Evolutionary conservation across 495 filamentous ascomycete genomes (phyloP).

Genomic region (Choiromyces venosus): DNA sequence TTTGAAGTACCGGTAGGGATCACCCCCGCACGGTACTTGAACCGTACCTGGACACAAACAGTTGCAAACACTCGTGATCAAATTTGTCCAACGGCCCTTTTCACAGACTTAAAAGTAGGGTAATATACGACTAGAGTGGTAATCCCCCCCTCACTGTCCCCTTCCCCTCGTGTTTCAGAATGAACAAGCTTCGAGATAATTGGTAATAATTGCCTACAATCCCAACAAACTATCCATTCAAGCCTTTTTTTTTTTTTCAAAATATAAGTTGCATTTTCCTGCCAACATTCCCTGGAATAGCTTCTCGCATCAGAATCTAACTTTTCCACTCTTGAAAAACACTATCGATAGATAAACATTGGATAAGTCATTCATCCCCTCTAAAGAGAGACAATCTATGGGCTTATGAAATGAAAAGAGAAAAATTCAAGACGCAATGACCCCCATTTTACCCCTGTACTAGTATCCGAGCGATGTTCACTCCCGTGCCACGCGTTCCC

Average conservation of each 20-base stretch:
- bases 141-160: neutral
- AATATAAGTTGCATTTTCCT: neutral
- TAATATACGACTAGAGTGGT: neutral
- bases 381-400: neutral
- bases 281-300: neutral
- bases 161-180: neutral
- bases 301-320: neutral
- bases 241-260: neutral
- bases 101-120: neutral
- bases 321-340: neutral
- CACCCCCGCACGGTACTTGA: neutral
- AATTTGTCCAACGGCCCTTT: neutral
- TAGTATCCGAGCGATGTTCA: neutral
- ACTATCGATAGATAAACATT: neutral
- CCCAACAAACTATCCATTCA: neutral
- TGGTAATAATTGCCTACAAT: neutral
- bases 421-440: neutral
- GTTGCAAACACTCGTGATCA: neutral
- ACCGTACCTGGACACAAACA: neutral
- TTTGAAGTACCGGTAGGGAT: neutral
- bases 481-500: neutral
- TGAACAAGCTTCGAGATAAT: neutral
- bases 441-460: neutral
- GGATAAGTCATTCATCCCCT: neutral
- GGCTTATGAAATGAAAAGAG: neutral